A percentile compares a stretch with the other conserved stretches of the same genome.
Conservation (phyloP, 768 basidiomycete species). For the Kwoniella sp. region DNA sequence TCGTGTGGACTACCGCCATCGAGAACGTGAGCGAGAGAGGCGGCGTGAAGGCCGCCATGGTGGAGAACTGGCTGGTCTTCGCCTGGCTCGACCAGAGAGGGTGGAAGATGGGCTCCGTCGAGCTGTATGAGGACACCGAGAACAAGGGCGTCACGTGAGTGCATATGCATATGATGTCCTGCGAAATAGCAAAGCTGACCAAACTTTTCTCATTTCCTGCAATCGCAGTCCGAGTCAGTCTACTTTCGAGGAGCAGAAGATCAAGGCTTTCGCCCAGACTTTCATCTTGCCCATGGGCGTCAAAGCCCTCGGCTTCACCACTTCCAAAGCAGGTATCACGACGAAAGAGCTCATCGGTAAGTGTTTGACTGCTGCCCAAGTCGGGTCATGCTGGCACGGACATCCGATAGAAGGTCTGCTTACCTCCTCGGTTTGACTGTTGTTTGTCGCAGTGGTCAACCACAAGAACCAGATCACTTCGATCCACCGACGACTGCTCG, state of each 20-base stretch:
- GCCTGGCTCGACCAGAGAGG: constrained; percentile 75
- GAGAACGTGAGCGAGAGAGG: constrained; percentile 56
- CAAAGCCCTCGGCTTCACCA: constrained; percentile 71
- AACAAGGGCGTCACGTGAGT: constrained; percentile 73
- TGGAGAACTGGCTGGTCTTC: constrained; percentile 93
- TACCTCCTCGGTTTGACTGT: not conserved
- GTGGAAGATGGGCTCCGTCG: constrained; percentile 75
- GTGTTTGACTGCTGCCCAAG: no score
- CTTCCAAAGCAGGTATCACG: constrained; percentile 85
- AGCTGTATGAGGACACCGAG: constrained; percentile 84
- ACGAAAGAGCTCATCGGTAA: constrained; percentile 81
- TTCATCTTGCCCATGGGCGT: constrained; percentile 72
- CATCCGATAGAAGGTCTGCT: not conserved
- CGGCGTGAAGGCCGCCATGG: constrained; percentile 66
- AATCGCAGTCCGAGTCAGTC: constrained; percentile 64
- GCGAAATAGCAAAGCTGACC: not conserved
- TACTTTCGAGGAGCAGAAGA: constrained; percentile 62
- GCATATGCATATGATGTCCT: not conserved
- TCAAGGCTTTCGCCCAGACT: constrained; percentile 69
- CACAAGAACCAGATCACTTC: constrained; percentile 72
- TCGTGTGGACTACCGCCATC: constrained; percentile 69
- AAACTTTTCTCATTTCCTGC: not conserved
- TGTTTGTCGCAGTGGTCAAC: constrained; percentile 68
- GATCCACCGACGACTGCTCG: constrained; percentile 71
- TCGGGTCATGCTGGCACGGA: not conserved